A percentile compares a stretch with the other conserved stretches of the same genome.
Conservation (phyloP, 768 basidiomycete genomes). For the Leccinum imitatum region DNA sequence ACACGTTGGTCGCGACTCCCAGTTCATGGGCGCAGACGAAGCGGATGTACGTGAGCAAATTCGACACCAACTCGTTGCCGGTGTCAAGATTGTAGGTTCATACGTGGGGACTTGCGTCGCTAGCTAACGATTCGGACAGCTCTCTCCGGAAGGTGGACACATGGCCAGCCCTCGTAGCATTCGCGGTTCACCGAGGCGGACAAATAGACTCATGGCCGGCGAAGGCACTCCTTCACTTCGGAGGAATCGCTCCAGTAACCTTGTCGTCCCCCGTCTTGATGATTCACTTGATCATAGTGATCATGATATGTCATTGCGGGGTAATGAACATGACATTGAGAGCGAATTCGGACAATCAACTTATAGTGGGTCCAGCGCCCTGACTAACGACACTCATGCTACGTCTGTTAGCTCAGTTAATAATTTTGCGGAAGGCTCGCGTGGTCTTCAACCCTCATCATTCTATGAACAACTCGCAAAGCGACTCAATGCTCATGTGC, state of each 20-base stretch:
- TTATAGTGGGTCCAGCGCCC: slow-evolving; percentile 20
- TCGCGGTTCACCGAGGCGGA: slow-evolving; percentile 64
- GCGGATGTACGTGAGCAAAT: slow-evolving; percentile 82
- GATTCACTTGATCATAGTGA: slow-evolving; percentile 44
- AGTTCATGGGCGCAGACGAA: slow-evolving; percentile 90
- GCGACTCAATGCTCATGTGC: slow-evolving; percentile 53
- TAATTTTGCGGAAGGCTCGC: slow-evolving; percentile 38
- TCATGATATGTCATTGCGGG: slow-evolving; percentile 42
- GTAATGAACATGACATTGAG: slow-evolving; percentile 51
- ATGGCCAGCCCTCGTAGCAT: slow-evolving; percentile 67
- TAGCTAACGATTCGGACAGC: slow-evolving; percentile 40
- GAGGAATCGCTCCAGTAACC: slow-evolving; percentile 41
- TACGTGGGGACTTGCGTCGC: neutral
- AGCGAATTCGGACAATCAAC: slow-evolving; percentile 58
- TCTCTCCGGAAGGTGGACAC: slow-evolving; percentile 58
- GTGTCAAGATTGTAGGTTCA: slow-evolving; percentile 62
- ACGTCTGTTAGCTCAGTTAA: slow-evolving; percentile 54
- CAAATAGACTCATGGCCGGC: slow-evolving; percentile 34
- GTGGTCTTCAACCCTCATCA: slow-evolving; percentile 40
- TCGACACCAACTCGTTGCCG: slow-evolving; percentile 77
- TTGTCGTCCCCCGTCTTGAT: slow-evolving; percentile 44
- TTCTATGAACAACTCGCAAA: slow-evolving; percentile 63
- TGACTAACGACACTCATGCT: slow-evolving; percentile 54
- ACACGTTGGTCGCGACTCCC: slow-evolving; percentile 62
- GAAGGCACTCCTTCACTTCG: slow-evolving; percentile 42